Base-by-base conservation (phyloP, 2,329 filamentous ascomycete species). In the Talaromyces sp. region DNA sequence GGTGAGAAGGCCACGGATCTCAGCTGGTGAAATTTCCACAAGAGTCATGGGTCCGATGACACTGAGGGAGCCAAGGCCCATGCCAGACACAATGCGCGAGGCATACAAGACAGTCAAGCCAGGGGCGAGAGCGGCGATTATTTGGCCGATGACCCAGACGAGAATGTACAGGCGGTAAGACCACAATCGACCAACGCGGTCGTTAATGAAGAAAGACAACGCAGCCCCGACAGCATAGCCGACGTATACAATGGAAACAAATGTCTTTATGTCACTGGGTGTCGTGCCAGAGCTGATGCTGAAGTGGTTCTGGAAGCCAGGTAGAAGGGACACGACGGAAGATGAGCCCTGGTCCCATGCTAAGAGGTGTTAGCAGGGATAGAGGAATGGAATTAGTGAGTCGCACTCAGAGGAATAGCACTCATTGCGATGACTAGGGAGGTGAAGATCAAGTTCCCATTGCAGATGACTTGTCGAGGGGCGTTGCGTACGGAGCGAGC, bases 131-230 rank as follows among this genome's bases (percentile, higher is more conserved):
- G 56, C 61, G 19, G 63, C 61, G 19, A 65, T 58, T 12, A 67
- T 27, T 35, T 63, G 60, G 11, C 67, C 66, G 27, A 65, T 41
- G 31, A 65, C 62, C 29, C 59, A 69, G 17, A 67, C 65, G 35
- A 62, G 10, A 50, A 69, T 69, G 64, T 78, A 78, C 1, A 77
- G 60, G 0, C 76, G 69, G 9, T 69, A 67, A 0, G 75, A 74
- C 75, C 74, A 77, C 24, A 75, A 63, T 1, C 76, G 70, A 1
- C 76, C 76, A 52, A 77, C 69, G 10, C 69, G 65, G 58, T 77
- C 65, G 63, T 75, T 75, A 61, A 76, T 57, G 61, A 75, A 71
- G 63, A 73, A 77, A 11, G 72, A 72, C 5, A 72, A 56, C 11
- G 56, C 61, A 11, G 73, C 67, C 0, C 72, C 71, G 4, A 70